Conservation (phyloP, 192 early-diverging fungal genomes). For the Umbelopsis isabellina region DNA sequence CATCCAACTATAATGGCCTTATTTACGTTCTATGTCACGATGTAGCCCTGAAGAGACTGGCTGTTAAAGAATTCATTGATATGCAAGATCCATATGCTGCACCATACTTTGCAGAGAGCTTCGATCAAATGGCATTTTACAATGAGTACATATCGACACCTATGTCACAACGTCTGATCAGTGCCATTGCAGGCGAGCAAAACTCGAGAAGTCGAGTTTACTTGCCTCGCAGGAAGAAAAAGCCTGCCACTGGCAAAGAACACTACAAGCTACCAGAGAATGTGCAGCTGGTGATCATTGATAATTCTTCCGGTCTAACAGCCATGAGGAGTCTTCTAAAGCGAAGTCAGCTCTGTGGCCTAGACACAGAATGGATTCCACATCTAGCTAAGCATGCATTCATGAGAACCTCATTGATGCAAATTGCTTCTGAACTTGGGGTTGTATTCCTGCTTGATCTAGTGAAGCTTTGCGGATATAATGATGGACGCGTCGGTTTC, state of each 20-base stretch:
- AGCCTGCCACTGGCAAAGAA: neutral
- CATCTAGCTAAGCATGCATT: constrained; percentile 25
- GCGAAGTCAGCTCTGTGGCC: constrained; percentile 19
- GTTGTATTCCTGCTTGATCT: constrained; percentile 35
- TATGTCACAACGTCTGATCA: constrained; percentile 23
- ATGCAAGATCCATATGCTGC: constrained; percentile 30
- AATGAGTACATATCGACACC: constrained; percentile 24
- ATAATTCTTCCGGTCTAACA: constrained; percentile 12
- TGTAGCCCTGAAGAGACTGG: constrained; percentile 20
- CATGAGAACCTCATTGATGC: constrained; percentile 33
- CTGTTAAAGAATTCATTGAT: constrained; percentile 39
- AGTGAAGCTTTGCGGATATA: constrained; percentile 10
- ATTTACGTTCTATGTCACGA: constrained; percentile 19
- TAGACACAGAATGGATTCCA: constrained; percentile 42
- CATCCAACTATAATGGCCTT: constrained; percentile 38
- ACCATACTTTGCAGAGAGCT: constrained; percentile 29
- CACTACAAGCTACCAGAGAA: constrained; percentile 23
- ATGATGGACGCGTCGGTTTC: neutral
- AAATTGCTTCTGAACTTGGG: constrained; percentile 28
- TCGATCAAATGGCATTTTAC: constrained; percentile 25
- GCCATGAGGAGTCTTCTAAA: constrained; percentile 22
- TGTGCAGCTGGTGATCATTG: constrained; percentile 27
- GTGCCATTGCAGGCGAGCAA: constrained; percentile 36
- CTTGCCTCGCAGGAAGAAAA: constrained; percentile 19
- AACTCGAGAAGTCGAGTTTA: constrained; percentile 26